Evolutionary conservation across 2,329 filamentous ascomycete genomes (phyloP), one percentile per base, ranked within the genome.

Genomic region (Penicillium olsonii): DNA sequence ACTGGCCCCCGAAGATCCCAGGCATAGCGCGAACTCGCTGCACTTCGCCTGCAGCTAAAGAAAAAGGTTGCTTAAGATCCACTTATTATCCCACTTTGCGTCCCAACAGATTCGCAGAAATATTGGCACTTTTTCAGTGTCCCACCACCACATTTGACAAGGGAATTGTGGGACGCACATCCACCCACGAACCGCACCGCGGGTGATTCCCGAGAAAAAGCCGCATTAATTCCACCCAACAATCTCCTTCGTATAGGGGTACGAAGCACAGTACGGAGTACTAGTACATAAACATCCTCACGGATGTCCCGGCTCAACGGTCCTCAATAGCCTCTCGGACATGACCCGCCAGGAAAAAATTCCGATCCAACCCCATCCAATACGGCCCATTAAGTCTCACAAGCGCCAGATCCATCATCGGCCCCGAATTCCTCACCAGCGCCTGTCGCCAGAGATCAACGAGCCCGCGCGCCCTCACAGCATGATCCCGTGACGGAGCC

Each of bases 371-470:
- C 7, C 61, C 60, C 15, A 42, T 54, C 52, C 44, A 55, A 12
- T 59, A 43, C 5, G 52, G 42, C 20, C 46, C 52, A 39, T 61
- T 48, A 5, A 59, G 14, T 8, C 55, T 40, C 12, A 61, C 50
- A 19, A 63, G 42, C 15, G 53, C 54, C 42, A 60, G 42, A 24
- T 54, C 54, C 46, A 60, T 57, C 40, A 57, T 34, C 34, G 48
- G 48, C 17, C 50, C 53, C 27, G 61, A 55, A 14, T 48, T 50
- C 3, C 56, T 52, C 9, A 31, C 24, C 11, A 60, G 35, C 20
- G 50, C 49, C 22, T 54, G 53, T 38, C 51, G 37, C 56, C 56
- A 63, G 40, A 53, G 49, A 22, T 58, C 42, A 7, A 59, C 40
- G 15, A 64, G 24, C n/a, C 37, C 37, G 17, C 48, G 50, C 14